Conservation (phyloP, 1,284 basidiomycete species). For the Melampsora larici-populina region DNA sequence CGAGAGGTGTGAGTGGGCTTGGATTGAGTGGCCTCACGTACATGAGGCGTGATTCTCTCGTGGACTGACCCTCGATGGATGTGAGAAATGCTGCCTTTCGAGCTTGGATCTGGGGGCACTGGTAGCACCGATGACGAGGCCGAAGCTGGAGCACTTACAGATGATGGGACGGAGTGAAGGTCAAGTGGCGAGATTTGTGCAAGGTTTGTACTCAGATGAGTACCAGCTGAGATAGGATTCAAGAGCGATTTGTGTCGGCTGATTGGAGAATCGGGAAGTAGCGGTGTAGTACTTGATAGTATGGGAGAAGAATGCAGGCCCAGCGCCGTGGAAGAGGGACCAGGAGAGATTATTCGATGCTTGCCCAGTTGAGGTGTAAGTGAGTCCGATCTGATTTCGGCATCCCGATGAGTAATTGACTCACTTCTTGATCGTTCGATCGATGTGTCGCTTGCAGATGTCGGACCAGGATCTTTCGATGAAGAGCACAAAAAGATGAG, state of each 20-base stretch:
- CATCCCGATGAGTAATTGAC: constrained; percentile 2
- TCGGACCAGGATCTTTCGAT: neutral
- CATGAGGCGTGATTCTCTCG: neutral
- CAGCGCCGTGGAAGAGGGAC: constrained; percentile 1
- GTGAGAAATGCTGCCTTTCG: too few species aligned
- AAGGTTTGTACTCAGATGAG: constrained; percentile 7
- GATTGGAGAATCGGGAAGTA: constrained; percentile 31
- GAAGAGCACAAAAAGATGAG: neutral
- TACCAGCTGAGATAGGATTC: constrained; percentile 18
- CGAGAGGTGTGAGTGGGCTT: constrained; percentile 23
- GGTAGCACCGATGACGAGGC: neutral
- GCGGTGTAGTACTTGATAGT: constrained; percentile 23
- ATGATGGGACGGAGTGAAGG: constrained; percentile 21
- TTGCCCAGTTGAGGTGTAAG: constrained; percentile 2
- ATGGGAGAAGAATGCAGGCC: constrained; percentile 3
- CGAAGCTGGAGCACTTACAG: constrained; percentile 15
- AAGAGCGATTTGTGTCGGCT: constrained; percentile 25
- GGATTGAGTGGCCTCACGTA: neutral
- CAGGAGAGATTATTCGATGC: neutral
- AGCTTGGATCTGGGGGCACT: neutral
- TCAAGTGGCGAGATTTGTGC: constrained; percentile 13
- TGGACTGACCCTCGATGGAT: too few species aligned
- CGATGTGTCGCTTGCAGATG: neutral
- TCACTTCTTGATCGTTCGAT: neutral
- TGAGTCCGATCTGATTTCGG: constrained; percentile 4